Evolutionary conservation across 805 yeast species (phyloP).

Genomic region (Candida verbasci): DNA sequence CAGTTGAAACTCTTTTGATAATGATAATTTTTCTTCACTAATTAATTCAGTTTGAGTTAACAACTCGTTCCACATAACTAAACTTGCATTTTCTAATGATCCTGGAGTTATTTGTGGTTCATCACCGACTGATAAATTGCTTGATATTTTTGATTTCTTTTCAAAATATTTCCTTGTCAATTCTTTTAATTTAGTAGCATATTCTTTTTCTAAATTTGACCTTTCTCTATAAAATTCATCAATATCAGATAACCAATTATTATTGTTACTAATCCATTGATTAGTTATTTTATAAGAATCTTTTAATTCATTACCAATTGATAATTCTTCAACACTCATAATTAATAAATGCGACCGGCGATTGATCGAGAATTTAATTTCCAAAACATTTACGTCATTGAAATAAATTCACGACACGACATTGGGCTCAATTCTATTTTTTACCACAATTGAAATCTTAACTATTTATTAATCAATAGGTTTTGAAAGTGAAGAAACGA

Average conservation of each 20-base stretch:
- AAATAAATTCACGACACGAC: too few relatives aligned
- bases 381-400: too few relatives aligned
- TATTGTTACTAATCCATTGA: conserved; percentile 73
- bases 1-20: conserved; percentile 55
- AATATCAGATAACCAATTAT: conserved; percentile 72
- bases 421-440: too few relatives aligned
- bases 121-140: conserved; percentile 81
- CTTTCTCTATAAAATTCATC: conserved; percentile 83
- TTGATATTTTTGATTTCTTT: conserved; percentile 66
- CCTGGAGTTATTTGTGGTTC: conserved; percentile 92
- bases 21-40: conserved; percentile 58
- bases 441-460: too few relatives aligned
- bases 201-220: conserved; percentile 77
- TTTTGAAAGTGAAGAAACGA: conserved; percentile 5
- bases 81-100: conserved; percentile 79
- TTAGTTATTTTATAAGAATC: conserved; percentile 77
- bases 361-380: too few relatives aligned
- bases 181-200: conserved; percentile 60
- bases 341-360: too few relatives aligned
- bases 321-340: conserved; percentile 20
- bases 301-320: conserved; percentile 69
- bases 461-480: neutral
- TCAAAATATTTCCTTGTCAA: conserved; percentile 67
- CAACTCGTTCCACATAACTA: conserved; percentile 88
- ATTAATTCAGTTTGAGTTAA: conserved; percentile 77